phyloP scores from a whole-genome alignment of 1,284 basidiomycete species.

The Cystobasidium slooffiae region DNA sequence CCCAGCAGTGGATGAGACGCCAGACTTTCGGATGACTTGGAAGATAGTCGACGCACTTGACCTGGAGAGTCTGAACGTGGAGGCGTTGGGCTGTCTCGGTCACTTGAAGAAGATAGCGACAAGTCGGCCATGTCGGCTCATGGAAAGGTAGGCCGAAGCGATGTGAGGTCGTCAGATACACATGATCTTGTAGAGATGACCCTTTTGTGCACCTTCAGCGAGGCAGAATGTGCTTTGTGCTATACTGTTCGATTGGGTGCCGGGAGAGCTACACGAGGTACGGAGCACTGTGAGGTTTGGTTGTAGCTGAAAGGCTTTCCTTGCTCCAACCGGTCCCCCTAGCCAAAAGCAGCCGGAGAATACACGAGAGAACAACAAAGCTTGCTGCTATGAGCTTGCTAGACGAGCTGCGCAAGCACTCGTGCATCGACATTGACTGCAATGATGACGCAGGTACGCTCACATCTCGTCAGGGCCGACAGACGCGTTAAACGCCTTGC shows the following conservation, averaged over 20 bases:
- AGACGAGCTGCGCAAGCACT: slow-evolving; percentile 38
- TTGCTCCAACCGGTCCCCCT: neutral
- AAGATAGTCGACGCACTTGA: slow-evolving; percentile 1
- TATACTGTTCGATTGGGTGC: neutral
- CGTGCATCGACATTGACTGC: slow-evolving; percentile 36
- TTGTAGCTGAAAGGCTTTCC: too few relatives aligned
- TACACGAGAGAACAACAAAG: neutral
- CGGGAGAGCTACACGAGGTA: neutral
- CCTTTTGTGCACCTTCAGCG: neutral
- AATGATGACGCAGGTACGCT: slow-evolving; percentile 36
- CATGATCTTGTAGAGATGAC: neutral
- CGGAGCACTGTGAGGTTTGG: too few relatives aligned
- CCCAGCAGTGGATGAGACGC: slow-evolving; percentile 29
- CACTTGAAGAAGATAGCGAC: neutral
- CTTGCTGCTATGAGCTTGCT: slow-evolving; percentile 12
- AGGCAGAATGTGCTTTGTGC: neutral
- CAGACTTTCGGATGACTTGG: slow-evolving; percentile 28
- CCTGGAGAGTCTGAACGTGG: slow-evolving; percentile 22
- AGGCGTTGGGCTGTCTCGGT: neutral
- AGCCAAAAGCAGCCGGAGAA: neutral
- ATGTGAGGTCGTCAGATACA: neutral
- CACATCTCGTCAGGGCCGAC: neutral
- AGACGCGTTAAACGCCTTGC: neutral
- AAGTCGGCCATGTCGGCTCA: neutral
- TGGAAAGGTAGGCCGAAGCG: neutral